Conservation (phyloP, 1,284 basidiomycete genomes). For the Cutaneotrichosporon cavernicola region DNA sequence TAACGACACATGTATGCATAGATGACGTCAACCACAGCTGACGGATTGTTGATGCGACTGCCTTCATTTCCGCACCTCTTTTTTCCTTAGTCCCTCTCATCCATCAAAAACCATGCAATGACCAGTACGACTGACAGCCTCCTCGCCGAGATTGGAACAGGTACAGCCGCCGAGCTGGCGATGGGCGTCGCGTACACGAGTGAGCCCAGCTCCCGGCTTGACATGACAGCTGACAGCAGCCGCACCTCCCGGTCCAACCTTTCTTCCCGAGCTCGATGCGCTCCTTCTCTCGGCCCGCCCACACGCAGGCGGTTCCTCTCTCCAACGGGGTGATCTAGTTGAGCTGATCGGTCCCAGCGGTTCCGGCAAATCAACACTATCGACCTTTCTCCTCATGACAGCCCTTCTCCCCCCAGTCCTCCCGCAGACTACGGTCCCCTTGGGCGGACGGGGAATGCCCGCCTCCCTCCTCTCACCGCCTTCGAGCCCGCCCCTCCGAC, state of each 20-base stretch:
- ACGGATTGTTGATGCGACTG: background rate
- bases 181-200: conserved; percentile 42
- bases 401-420: conserved; percentile 35
- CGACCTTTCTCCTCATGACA: conserved; percentile 35
- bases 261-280: conserved; percentile 42
- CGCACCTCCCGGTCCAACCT: conserved; percentile 47
- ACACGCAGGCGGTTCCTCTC: conserved; percentile 35
- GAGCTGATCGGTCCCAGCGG: conserved; percentile 48
- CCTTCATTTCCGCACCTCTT: background rate
- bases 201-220: conserved; percentile 10
- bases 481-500: conserved; percentile 26
- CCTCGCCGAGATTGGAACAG: conserved; percentile 33
- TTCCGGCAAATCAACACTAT: conserved; percentile 38
- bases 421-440: conserved; percentile 20
- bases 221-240: conserved; percentile 26
- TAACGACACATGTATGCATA: conserved; percentile 1
- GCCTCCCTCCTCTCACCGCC: conserved; percentile 36
- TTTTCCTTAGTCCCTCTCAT: background rate
- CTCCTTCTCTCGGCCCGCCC: conserved; percentile 33
- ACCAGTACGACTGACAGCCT: conserved; percentile 23
- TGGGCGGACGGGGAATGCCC: conserved; percentile 37
- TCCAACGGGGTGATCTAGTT: conserved; percentile 50
- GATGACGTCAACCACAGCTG: conserved; percentile 9
- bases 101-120: background rate
- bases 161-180: conserved; percentile 34